Percentiles rank a stretch among this genome's conserved stretches.
Evolutionary conservation across 257 asterid genomes (phyloP).

Genomic region (Mitragyna speciosa): DNA sequence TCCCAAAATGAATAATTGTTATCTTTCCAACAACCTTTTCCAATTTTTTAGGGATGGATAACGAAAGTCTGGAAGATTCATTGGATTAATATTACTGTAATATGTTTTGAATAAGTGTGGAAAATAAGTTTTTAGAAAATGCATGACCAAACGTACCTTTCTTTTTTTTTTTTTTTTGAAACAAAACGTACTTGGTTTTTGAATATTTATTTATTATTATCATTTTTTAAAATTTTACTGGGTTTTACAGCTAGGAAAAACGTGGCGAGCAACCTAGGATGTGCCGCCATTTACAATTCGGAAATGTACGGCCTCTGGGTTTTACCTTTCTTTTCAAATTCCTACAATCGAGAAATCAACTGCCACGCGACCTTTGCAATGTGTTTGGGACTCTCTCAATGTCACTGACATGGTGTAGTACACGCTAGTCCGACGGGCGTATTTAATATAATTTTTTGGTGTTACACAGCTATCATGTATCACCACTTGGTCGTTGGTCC

Average conservation of each 20-base stretch:
- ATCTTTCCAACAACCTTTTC: no score
- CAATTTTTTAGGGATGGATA: no score
- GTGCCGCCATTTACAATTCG: constrained; percentile 55
- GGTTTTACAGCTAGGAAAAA: constrained; percentile 59
- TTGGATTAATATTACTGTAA: no score
- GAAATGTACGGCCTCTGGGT: constrained; percentile 54
- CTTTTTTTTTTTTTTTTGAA: no score
- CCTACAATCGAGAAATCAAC: constrained; percentile 35
- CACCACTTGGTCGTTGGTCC: constrained; percentile 12
- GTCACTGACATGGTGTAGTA: not conserved
- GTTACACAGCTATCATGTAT: not conserved
- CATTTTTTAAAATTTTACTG: not conserved
- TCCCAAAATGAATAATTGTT: not conserved
- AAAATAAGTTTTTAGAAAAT: no score
- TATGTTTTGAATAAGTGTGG: no score
- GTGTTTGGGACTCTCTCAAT: constrained; percentile 14
- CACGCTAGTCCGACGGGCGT: constrained; percentile 9
- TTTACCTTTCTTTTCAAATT: constrained; percentile 46
- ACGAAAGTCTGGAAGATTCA: no score
- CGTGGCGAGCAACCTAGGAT: constrained; percentile 73
- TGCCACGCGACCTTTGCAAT: constrained; percentile 17
- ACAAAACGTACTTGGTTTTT: no score
- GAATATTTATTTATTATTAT: not conserved
- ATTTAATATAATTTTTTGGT: not conserved
- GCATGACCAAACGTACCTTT: no score